Evolutionary conservation across 176 grass and related monocot genomes (phyloP).

Genomic region (Oryza nivara): DNA sequence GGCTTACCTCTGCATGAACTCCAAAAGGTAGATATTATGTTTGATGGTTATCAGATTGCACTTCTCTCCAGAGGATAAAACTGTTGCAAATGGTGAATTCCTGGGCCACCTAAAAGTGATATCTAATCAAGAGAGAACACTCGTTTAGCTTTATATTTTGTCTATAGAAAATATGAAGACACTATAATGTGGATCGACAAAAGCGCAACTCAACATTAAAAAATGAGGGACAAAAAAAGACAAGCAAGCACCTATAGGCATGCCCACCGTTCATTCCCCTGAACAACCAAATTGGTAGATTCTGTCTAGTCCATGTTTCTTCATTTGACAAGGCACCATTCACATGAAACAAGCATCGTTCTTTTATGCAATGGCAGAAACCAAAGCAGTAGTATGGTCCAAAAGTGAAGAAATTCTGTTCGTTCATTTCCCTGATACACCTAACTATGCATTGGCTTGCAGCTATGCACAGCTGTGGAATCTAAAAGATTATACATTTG

Average conservation of each 20-base stretch:
- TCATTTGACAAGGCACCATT: slow-evolving; percentile 43
- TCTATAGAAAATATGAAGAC: slow-evolving; percentile 9
- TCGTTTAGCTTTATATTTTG: neutral
- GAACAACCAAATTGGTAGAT: slow-evolving; percentile 28
- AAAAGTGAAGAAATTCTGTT: slow-evolving; percentile 33
- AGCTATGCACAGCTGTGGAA: slow-evolving; percentile 43
- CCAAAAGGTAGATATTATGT: slow-evolving; percentile 34
- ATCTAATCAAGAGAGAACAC: slow-evolving; percentile 20
- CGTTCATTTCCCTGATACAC: slow-evolving; percentile 38
- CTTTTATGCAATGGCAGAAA: slow-evolving; percentile 29
- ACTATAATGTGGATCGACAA: slow-evolving; percentile 29
- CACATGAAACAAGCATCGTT: slow-evolving; percentile 35
- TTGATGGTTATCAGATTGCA: slow-evolving; percentile 45
- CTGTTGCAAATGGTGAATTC: slow-evolving; percentile 17
- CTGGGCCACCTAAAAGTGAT: slow-evolving; percentile 5
- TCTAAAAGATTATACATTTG: slow-evolving; percentile 2
- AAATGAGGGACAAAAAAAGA: slow-evolving; percentile 26
- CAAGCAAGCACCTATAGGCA: slow-evolving; percentile 32
- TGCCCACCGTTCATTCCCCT: slow-evolving; percentile 33
- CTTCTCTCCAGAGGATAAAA: slow-evolving; percentile 24
- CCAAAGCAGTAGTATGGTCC: slow-evolving; percentile 39
- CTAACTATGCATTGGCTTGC: slow-evolving; percentile 22
- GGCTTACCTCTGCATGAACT: slow-evolving; percentile 42
- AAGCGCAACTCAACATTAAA: slow-evolving; percentile 13
- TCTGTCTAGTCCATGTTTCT: slow-evolving; percentile 37